These are phyloP conservation scores for Aspergillus niger DNA, from an alignment of 2,329 filamentous ascomycete genomes.

Conservation along the genomic window DNA sequence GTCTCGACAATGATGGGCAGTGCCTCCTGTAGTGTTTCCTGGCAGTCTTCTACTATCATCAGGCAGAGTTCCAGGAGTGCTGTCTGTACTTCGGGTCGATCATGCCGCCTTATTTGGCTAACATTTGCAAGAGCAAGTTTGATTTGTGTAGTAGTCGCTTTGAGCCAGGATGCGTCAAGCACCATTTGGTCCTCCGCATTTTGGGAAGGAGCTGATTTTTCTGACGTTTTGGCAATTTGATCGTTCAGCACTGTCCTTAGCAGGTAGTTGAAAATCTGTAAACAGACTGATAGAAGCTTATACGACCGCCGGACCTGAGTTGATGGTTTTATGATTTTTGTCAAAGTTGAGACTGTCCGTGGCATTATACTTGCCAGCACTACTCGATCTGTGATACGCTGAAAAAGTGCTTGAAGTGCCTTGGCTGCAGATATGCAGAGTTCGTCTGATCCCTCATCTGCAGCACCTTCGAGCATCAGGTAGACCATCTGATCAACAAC, in stretches of 20 bases:
- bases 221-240: slow-evolving; percentile 27
- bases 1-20: slow-evolving; percentile 76
- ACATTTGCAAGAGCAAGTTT: slow-evolving; percentile 79
- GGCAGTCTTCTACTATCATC: slow-evolving; percentile 75
- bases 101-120: slow-evolving; percentile 71
- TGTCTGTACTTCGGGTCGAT: slow-evolving; percentile 66
- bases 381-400: slow-evolving; percentile 68
- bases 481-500: slow-evolving; percentile 81
- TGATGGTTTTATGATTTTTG: slow-evolving; percentile 71
- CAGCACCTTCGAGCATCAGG: slow-evolving; percentile 73
- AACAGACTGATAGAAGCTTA: slow-evolving; percentile 63
- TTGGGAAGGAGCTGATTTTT: slow-evolving; percentile 24
- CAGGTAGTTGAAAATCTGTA: slow-evolving; percentile 59
- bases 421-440: slow-evolving; percentile 71
- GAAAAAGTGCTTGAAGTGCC: slow-evolving; percentile 64
- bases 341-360: slow-evolving; percentile 79
- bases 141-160: slow-evolving; percentile 76
- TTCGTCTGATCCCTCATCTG: slow-evolving; percentile 63
- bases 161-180: slow-evolving; percentile 67
- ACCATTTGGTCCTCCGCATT: slow-evolving; percentile 40
- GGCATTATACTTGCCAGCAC: slow-evolving; percentile 84
- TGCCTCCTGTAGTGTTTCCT: slow-evolving; percentile 69
- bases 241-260: slow-evolving; percentile 53
- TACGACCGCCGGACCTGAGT: slow-evolving; percentile 62
- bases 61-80: slow-evolving; percentile 73